phyloP scores from a whole-genome alignment of 345 rosid genomes.

The Crucihimalaya himalaica region DNA sequence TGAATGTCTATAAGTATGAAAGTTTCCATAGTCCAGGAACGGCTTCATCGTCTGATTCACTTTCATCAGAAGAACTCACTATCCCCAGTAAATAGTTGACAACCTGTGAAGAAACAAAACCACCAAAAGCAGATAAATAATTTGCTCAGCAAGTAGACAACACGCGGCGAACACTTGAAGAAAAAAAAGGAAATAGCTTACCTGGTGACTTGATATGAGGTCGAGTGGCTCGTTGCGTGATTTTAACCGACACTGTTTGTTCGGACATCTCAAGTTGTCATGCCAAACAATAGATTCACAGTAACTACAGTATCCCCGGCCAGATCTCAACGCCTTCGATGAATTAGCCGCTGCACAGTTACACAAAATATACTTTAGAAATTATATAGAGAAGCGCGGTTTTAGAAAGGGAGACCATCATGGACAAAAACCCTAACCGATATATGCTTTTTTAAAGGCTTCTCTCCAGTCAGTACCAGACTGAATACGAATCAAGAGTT shows the following conservation, averaged over 20 bases:
- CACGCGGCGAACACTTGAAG: background rate
- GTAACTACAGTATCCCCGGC: slow-evolving; percentile 59
- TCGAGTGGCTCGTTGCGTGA: slow-evolving; percentile 19
- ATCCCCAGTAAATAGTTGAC: slow-evolving; percentile 25
- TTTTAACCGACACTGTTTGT: slow-evolving; percentile 29
- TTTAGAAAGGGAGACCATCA: background rate
- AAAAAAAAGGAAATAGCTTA: background rate
- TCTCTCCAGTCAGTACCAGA: slow-evolving; percentile 58
- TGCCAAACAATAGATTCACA: slow-evolving; percentile 46
- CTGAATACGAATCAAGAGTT: slow-evolving; percentile 23
- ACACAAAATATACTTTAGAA: background rate
- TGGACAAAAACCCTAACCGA: slow-evolving; percentile 45
- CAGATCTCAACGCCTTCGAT: slow-evolving; percentile 48
- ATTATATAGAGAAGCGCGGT: background rate
- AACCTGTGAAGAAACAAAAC: slow-evolving; percentile 20
- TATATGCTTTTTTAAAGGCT: slow-evolving; percentile 52
- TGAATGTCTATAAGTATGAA: background rate
- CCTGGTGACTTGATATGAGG: slow-evolving; percentile 23
- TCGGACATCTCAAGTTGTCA: slow-evolving; percentile 31
- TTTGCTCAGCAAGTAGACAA: background rate
- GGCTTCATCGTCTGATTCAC: slow-evolving; percentile 26
- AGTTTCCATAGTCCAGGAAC: slow-evolving; percentile 30
- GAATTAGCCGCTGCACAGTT: slow-evolving; percentile 41
- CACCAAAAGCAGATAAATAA: slow-evolving; percentile 2
- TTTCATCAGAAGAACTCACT: slow-evolving; percentile 28